Evolutionary conservation across 345 rosid species (phyloP).

Genomic region (Murraya koenigii): DNA sequence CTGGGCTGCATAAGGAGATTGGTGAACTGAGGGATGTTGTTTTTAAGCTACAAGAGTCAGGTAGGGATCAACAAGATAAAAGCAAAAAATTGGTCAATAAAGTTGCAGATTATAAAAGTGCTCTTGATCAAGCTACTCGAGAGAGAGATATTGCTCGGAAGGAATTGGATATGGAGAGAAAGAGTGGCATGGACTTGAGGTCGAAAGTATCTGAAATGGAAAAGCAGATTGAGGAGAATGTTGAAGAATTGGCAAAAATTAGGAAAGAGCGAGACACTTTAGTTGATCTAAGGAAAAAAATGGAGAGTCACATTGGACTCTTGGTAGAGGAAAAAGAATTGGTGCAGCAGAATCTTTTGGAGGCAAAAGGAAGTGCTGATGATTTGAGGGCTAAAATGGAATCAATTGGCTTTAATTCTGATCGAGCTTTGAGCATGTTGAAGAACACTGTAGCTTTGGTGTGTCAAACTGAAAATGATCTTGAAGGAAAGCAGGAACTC

Average conservation of each 20-base stretch:
- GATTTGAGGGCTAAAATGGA: conserved; percentile 43
- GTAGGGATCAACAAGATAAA: conserved; percentile 29
- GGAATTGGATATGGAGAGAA: conserved; percentile 43
- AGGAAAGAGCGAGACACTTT: conserved; percentile 30
- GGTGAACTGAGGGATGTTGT: conserved; percentile 29
- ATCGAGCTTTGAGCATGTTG: conserved; percentile 42
- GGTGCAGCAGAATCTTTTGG: conserved; percentile 37
- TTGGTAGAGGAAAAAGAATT: conserved; percentile 44
- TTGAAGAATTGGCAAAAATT: conserved; percentile 32
- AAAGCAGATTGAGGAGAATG: conserved; percentile 33
- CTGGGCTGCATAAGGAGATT: conserved; percentile 36
- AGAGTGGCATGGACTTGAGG: conserved; percentile 30
- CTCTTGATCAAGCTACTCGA: conserved; percentile 25
- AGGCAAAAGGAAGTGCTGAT: conserved; percentile 31
- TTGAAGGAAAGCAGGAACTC: conserved; percentile 20
- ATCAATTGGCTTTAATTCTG: conserved; percentile 27
- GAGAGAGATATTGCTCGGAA: conserved; percentile 43
- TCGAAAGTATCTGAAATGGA: conserved; percentile 37
- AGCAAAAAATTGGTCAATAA: conserved; percentile 31
- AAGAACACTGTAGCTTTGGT: conserved; percentile 48
- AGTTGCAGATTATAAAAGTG: conserved; percentile 26
- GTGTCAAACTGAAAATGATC: conserved; percentile 22
- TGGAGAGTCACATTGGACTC: conserved; percentile 26
- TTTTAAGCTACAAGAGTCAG: conserved; percentile 28
- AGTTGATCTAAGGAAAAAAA: conserved; percentile 27